Conservation (phyloP, 2,329 filamentous ascomycete species). For the Fusarium veterinarium region DNA sequence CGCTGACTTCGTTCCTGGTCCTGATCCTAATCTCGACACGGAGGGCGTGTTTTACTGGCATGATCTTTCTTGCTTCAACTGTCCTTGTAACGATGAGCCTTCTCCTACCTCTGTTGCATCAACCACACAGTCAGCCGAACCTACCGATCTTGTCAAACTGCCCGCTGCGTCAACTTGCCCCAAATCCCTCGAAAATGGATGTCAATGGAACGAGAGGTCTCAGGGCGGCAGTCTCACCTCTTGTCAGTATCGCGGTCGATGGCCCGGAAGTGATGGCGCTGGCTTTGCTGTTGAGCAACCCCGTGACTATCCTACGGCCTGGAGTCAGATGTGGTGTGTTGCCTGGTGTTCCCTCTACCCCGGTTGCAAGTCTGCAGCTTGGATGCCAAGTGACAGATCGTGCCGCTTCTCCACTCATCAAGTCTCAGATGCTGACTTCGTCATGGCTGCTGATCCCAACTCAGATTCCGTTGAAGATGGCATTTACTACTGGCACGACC, state of each 20-base stretch:
- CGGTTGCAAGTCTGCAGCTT: neutral
- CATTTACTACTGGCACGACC: slow-evolving; percentile 10
- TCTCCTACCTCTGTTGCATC: neutral
- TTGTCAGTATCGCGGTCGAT: slow-evolving; percentile 7
- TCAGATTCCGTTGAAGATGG: neutral
- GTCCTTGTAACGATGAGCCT: neutral
- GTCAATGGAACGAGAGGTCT: neutral
- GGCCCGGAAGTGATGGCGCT: neutral
- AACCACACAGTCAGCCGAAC: neutral
- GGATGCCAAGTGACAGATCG: neutral
- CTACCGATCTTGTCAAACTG: neutral
- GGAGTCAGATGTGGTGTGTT: slow-evolving; percentile 14
- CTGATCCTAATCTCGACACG: neutral
- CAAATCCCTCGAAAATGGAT: neutral
- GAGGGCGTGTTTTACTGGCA: slow-evolving; percentile 17
- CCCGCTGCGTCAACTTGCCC: slow-evolving; percentile 13
- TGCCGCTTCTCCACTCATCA: slow-evolving; percentile 8
- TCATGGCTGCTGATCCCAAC: slow-evolving; percentile 8
- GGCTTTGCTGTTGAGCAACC: slow-evolving; percentile 7
- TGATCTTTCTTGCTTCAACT: slow-evolving; percentile 14
- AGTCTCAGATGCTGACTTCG: slow-evolving; percentile 2
- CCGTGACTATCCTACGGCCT: neutral
- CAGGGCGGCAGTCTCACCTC: neutral
- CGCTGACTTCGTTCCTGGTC: neutral
- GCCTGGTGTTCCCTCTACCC: slow-evolving; percentile 7